Conservation (phyloP, 1,284 basidiomycete genomes). For the Peniophora sp. region DNA sequence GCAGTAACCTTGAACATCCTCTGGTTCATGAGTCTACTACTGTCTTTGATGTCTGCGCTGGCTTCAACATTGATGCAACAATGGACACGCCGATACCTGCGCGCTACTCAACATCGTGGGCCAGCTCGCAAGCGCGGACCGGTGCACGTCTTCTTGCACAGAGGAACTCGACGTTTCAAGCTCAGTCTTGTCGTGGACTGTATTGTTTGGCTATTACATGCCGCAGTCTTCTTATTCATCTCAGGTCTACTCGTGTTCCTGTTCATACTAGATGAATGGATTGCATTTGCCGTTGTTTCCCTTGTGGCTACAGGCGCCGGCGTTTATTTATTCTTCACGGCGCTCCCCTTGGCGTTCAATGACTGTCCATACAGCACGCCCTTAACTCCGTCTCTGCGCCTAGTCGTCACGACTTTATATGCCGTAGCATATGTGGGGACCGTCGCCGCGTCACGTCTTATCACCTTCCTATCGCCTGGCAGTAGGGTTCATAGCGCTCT, state of each 20-base stretch:
- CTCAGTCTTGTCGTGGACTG: neutral
- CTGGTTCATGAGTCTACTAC: constrained; percentile 23
- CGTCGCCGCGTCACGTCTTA: neutral
- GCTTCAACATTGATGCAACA: constrained; percentile 16
- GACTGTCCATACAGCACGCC: constrained; percentile 8
- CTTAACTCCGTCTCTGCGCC: constrained; percentile 1
- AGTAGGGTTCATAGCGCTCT: neutral
- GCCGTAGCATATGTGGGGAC: neutral
- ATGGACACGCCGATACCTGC: constrained; percentile 15
- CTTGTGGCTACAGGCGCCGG: neutral
- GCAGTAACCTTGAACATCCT: constrained; percentile 22
- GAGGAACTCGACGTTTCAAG: constrained; percentile 1
- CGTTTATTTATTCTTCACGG: constrained; percentile 2
- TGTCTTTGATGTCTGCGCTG: constrained; percentile 15
- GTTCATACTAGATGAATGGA: constrained; percentile 1
- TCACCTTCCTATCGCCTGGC: neutral
- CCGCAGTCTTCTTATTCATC: constrained; percentile 7
- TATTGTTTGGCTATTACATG: constrained; percentile 1
- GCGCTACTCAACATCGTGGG: constrained; percentile 20
- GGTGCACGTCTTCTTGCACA: constrained; percentile 3
- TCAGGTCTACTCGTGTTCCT: constrained; percentile 7
- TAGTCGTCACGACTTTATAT: neutral
- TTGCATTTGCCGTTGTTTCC: neutral
- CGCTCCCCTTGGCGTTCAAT: constrained; percentile 3
- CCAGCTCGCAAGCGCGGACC: constrained; percentile 3